A percentile compares a stretch with the other conserved stretches of the same genome.
Conservation (phyloP, 2,329 filamentous ascomycete species). For the Calonectria montana region DNA sequence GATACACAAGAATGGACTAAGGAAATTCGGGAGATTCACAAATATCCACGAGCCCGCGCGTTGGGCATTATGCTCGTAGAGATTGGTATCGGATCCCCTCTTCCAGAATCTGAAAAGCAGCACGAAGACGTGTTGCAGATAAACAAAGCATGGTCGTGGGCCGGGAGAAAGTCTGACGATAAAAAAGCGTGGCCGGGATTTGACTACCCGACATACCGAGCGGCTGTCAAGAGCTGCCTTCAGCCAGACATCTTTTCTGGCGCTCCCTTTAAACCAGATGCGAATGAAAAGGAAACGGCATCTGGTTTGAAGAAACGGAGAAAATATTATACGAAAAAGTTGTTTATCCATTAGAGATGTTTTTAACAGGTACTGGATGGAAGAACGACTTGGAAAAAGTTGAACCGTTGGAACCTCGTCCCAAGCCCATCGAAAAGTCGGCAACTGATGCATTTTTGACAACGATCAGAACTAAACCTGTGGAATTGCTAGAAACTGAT, state of each 20-base stretch:
- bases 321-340: background rate
- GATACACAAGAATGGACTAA: background rate
- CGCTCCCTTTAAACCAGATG: background rate
- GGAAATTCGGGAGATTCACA: background rate
- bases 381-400: background rate
- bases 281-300: background rate
- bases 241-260: background rate
- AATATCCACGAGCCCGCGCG: background rate
- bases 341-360: background rate
- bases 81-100: background rate
- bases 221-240: background rate
- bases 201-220: background rate
- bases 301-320: background rate
- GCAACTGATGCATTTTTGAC: background rate
- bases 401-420: background rate
- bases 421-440: background rate
- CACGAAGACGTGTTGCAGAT: background rate
- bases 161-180: background rate
- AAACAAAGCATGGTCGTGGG: background rate
- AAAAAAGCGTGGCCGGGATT: background rate
- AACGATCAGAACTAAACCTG: background rate
- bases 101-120: background rate
- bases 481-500: background rate
- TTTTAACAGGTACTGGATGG: background rate
- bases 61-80: background rate